Evolutionary conservation across 345 rosid species (phyloP).

Genomic region (Euphorbia pulcherrima): DNA sequence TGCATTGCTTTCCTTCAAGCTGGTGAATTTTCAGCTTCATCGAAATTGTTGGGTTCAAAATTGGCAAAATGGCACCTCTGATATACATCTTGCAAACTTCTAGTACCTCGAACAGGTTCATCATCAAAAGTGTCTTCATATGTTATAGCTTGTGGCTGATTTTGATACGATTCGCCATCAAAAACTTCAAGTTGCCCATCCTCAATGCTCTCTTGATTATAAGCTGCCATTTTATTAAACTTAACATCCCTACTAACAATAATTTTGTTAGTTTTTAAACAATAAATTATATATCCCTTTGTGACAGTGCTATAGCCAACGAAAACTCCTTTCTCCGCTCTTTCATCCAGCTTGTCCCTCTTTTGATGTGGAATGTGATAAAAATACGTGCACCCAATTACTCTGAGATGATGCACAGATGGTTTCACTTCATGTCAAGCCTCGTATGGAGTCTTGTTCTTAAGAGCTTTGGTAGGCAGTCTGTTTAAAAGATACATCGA

Average conservation of each 20-base stretch:
- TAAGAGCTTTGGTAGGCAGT: neutral
- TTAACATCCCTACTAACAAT: neutral
- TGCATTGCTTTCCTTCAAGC: neutral
- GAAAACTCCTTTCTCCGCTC: neutral
- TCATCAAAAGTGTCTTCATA: neutral
- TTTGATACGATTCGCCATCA: too few species aligned
- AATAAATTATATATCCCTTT: neutral
- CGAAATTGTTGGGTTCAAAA: neutral
- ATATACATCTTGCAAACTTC: neutral
- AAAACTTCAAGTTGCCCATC: too few species aligned
- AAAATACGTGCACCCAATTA: too few species aligned
- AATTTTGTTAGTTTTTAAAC: neutral
- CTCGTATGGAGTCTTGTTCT: neutral
- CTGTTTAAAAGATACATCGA: neutral
- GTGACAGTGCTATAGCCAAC: neutral
- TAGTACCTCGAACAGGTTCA: neutral
- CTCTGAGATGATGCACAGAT: too few species aligned
- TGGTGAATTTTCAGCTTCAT: neutral
- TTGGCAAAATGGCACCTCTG: neutral
- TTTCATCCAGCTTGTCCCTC: neutral
- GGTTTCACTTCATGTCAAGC: neutral
- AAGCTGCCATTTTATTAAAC: neutral
- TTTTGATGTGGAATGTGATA: neutral
- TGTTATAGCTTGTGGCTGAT: too few species aligned
- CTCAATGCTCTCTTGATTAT: neutral